Evolutionary conservation across 805 yeast species (phyloP), one percentile per base, ranked within the genome.

Genomic region (Yarrowia sp.): DNA sequence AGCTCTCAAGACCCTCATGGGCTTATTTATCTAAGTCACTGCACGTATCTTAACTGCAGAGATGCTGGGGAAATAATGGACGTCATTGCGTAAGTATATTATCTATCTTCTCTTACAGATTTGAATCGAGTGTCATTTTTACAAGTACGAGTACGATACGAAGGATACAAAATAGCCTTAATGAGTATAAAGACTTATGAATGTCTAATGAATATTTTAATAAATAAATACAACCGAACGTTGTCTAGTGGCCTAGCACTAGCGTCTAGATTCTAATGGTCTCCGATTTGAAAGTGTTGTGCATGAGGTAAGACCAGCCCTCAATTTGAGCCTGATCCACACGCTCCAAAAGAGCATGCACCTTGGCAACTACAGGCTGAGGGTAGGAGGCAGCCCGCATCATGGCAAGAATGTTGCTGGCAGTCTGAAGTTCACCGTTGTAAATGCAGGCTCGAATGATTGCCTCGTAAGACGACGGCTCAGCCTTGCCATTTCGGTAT

Each of bases 381-480:
- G 77, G 77, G 51, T 74, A 74, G 38, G 67, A 51, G 12, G 65
- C 22, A 28, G 59, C 54, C 16, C 40, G 24, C 75, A 74, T 72
- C 54, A 70, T 24, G n/a, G 52, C 51, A 17, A 73, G 48, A 22
- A 71, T 68, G 24, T 67, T 62, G 24, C 38, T 32, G 12, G 77
- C 76, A 11, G 67, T 35, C 22, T 49, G 67, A 9, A 66, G 32
- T 36, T 71, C 70, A 8, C 68, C 70, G 44, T 68, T 66, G 52
- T 65, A 68, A 14, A 75, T 17, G 49, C 71, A 73, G 9, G 75
- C 76, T 14, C 77, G 65, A 17, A 75, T 67, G 65, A 75, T 71
- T 19, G 77, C 69, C 62, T 75, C 78, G 65, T 69, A 75, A 1
- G 77, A 69, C 33, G 75, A 76, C n/a, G 75, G 77, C 69, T 72